Base-by-base conservation (phyloP, 108 stramenopile species). In the Discostella pseudostelligera region DNA sequence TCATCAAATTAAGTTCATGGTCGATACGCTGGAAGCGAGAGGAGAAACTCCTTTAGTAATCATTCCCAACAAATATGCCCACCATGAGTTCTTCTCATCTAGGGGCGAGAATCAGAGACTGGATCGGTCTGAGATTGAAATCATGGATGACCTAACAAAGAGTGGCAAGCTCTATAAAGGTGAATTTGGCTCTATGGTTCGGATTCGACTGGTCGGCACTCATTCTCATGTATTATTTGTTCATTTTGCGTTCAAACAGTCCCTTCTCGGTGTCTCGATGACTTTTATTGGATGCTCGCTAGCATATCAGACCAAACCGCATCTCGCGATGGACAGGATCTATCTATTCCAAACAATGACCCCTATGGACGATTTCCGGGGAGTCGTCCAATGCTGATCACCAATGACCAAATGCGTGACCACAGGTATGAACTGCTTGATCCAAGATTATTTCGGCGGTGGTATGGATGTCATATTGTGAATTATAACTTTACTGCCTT, bases 271-370 rank as follows among this genome's bases (percentile, higher is more conserved):
- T 83, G 70, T 25, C 67, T 94, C 3, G 92, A 94, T 56, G 92
- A 94, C 59, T 90, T 78, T 61, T 94, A 87, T 57, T 94, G 92
- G 92, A 94, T 94, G 86, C 64, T 83, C n/a, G 89, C 92, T 0
- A 82, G 81, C 39, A 77, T 90, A 20, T 73, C 83, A 3, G 80
- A 85, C 55, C 89, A 94, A 53, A 83, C 76, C 8, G 59, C 56
- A 9, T 69, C 83, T 24, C 69, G 82, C 10, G 70, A 63, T 12
- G 78, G 56, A 37, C 59, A 81, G 17, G 74, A 87, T 36, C 58
- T 87, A 25, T 84, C 74, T 36, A 79, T 93, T 17, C 57, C 62
- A 39, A 74, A 72, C 9, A 67, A 72, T 45, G 83, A 89, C 40
- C 40, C 60, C 11, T 67, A 78, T 9, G 83, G 84, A 0, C 62